A percentile compares a stretch with the other conserved stretches of the same genome.
Conservation (phyloP, 768 basidiomycete species). For the Sistotremastrum niveocremeum region DNA sequence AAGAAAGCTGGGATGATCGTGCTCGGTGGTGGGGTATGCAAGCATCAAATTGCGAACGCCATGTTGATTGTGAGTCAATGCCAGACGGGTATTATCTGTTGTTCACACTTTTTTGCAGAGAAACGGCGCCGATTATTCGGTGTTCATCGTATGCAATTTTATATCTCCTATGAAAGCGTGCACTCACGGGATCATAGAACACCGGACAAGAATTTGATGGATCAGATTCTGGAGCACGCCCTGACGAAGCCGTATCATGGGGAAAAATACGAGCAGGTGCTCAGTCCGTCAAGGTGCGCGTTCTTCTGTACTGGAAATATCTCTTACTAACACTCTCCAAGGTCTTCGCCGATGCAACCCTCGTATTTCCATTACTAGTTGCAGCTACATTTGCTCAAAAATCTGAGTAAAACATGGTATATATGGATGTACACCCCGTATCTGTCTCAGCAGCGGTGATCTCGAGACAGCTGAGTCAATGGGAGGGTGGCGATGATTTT, state of each 20-base stretch:
- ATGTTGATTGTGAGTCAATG: slow-evolving; percentile 77
- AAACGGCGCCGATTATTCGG: slow-evolving; percentile 95
- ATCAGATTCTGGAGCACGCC: slow-evolving; percentile 91
- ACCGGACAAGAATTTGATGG: slow-evolving; percentile 99
- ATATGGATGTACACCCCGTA: slow-evolving; percentile 53
- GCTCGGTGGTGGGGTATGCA: slow-evolving; percentile 95
- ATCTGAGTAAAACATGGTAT: not conserved
- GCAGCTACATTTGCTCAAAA: slow-evolving; percentile 81
- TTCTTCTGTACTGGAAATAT: too few relatives aligned
- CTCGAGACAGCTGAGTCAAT: slow-evolving; percentile 74
- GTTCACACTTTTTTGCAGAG: slow-evolving; percentile 36
- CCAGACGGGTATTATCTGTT: not conserved
- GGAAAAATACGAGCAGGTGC: slow-evolving; percentile 88
- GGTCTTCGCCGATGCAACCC: slow-evolving; percentile 92
- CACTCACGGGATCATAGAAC: slow-evolving; percentile 37
- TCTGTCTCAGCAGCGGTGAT: slow-evolving; percentile 74
- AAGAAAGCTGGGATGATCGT: slow-evolving; percentile 97
- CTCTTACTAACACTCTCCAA: slow-evolving; percentile 9
- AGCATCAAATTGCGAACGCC: slow-evolving; percentile 99
- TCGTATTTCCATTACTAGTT: slow-evolving; percentile 91
- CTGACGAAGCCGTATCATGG: slow-evolving; percentile 98
- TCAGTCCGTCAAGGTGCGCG: slow-evolving; percentile 80
- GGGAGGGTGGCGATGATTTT: slow-evolving; percentile 45
- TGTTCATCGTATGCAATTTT: slow-evolving; percentile 62
- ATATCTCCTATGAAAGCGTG: not conserved